Percentiles rank a stretch among this genome's conserved stretches.
Evolutionary conservation across 257 asterid species (phyloP).

Genomic region (Solanum piurae): DNA sequence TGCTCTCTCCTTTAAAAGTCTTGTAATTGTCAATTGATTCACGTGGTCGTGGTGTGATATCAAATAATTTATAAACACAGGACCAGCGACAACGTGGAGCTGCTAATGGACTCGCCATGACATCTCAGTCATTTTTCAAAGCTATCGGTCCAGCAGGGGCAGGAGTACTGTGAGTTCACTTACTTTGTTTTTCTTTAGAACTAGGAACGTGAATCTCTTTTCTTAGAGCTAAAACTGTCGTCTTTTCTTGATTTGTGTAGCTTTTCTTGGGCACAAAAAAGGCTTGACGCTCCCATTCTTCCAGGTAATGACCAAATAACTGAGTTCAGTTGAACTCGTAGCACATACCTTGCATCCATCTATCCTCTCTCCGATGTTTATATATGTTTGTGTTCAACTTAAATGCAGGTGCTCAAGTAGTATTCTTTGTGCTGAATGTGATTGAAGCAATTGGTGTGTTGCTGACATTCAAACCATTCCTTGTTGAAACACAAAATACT

Average conservation of each 20-base stretch:
- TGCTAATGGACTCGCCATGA: slow-evolving; percentile 84
- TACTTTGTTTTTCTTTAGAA: not conserved
- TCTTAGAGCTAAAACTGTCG: not conserved
- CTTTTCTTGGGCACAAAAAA: slow-evolving; percentile 61
- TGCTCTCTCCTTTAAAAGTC: not conserved
- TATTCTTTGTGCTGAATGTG: slow-evolving; percentile 25
- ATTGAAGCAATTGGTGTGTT: slow-evolving; percentile 21
- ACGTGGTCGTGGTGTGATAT: not conserved
- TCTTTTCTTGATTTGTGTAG: slow-evolving; percentile 18
- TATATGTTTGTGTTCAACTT: not conserved
- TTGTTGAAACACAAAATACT: not conserved
- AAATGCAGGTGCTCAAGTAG: slow-evolving; percentile 19
- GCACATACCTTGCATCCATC: not conserved
- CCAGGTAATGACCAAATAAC: slow-evolving; percentile 40
- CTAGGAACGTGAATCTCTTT: not conserved
- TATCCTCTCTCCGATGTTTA: not conserved
- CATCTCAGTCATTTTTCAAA: slow-evolving; percentile 72
- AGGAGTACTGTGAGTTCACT: slow-evolving; percentile 63
- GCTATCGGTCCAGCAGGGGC: slow-evolving; percentile 78
- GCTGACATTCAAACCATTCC: slow-evolving; percentile 23
- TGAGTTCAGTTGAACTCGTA: not conserved
- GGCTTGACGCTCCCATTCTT: slow-evolving; percentile 40
- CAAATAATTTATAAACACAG: slow-evolving; percentile 22
- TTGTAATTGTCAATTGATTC: not conserved
- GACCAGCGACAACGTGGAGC: slow-evolving; percentile 69